These are phyloP conservation scores for Opeltia flavorubescens DNA, from an alignment of 495 filamentous ascomycete genomes.

Conservation along the genomic window DNA sequence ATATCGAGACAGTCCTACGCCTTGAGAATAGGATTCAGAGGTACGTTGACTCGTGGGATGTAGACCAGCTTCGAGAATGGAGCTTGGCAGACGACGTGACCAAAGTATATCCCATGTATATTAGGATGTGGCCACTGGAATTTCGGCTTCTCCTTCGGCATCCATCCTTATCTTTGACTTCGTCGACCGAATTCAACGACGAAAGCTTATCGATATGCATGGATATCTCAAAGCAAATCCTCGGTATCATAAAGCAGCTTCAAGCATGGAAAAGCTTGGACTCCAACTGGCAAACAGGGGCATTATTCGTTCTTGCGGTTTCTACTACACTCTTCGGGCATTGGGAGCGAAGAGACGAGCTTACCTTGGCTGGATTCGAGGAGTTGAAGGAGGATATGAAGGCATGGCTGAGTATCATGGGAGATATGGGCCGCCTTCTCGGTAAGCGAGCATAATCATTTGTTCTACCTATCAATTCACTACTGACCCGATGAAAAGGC, in stretches of 20 bases:
- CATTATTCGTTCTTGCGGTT: slow-evolving; percentile 58
- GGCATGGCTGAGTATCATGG: slow-evolving; percentile 51
- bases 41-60: slow-evolving; percentile 43
- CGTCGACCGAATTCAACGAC: slow-evolving; percentile 41
- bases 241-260: slow-evolving; percentile 43
- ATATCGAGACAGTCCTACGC: slow-evolving; percentile 43
- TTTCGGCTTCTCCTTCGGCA: slow-evolving; percentile 46
- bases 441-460: slow-evolving; percentile 29
- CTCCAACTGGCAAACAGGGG: slow-evolving; percentile 63
- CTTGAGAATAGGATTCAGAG: slow-evolving; percentile 46
- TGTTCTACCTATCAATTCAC: not conserved
- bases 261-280: slow-evolving; percentile 54
- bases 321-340: slow-evolving; percentile 58
- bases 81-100: slow-evolving; percentile 33
- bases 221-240: slow-evolving; percentile 46
- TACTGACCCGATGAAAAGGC: slow-evolving; percentile 15
- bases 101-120: slow-evolving; percentile 32
- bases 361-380: slow-evolving; percentile 36
- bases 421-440: slow-evolving; percentile 45
- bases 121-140: slow-evolving; percentile 32
- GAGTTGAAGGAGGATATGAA: slow-evolving; percentile 52
- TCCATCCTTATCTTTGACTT: slow-evolving; percentile 52
- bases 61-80: slow-evolving; percentile 30
- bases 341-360: slow-evolving; percentile 48
- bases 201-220: slow-evolving; percentile 57